Conservation (phyloP, 2,329 filamentous ascomycete genomes). For the Claviceps pazoutovae region DNA sequence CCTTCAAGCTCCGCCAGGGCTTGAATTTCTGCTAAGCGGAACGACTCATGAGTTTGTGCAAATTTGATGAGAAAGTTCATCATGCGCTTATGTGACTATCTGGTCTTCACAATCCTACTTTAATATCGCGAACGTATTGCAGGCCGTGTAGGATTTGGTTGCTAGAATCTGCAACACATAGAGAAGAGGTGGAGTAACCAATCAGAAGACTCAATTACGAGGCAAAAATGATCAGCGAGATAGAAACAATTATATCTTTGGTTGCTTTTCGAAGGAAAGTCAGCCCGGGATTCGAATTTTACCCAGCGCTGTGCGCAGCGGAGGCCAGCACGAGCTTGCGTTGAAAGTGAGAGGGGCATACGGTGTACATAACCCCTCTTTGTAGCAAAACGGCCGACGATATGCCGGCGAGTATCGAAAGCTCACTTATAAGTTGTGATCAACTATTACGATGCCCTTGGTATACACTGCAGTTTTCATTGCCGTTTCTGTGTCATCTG, state of each 20-base stretch:
- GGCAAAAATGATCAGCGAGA: background rate
- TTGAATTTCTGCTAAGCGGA: conserved; percentile 71
- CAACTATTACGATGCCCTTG: no score
- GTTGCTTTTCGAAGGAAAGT: no score
- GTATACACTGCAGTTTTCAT: background rate
- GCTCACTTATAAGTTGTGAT: no score
- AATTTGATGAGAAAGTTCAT: conserved; percentile 83
- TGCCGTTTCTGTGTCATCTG: background rate
- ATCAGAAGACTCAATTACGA: background rate
- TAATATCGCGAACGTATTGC: background rate
- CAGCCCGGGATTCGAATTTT: no score
- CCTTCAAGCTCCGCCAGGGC: conserved; percentile 59
- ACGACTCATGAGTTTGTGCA: conserved; percentile 80
- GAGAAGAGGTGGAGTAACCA: background rate
- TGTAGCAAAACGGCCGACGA: background rate
- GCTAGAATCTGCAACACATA: background rate
- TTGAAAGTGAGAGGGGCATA: background rate
- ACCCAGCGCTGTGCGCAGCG: no score
- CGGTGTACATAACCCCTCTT: background rate
- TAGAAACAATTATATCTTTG: no score
- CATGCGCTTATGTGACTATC: background rate
- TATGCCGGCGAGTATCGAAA: background rate
- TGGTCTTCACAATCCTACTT: background rate
- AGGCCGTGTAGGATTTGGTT: background rate
- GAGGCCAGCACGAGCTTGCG: no score